These are phyloP conservation scores for Sclerotinia glacialis DNA, from an alignment of 2,329 filamentous ascomycete species.

Conservation along the genomic window DNA sequence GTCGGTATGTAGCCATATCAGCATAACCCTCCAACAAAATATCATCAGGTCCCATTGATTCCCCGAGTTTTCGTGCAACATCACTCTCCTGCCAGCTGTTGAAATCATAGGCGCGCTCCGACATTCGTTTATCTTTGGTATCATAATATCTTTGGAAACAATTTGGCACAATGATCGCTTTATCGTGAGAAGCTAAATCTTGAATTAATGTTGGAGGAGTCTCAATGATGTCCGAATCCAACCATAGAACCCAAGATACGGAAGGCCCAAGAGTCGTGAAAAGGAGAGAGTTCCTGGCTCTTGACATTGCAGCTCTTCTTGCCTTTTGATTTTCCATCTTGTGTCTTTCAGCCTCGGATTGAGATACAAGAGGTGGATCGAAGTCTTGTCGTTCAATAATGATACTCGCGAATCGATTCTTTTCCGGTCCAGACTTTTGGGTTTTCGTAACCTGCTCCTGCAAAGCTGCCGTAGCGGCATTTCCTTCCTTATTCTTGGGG, in stretches of 20 bases:
- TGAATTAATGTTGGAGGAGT: slow-evolving; percentile 82
- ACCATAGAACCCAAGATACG: slow-evolving; percentile 95
- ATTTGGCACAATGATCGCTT: slow-evolving; percentile 90
- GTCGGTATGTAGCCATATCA: slow-evolving; percentile 88
- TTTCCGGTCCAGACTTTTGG: slow-evolving; percentile 71
- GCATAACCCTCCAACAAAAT: slow-evolving; percentile 90
- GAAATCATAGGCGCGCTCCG: slow-evolving; percentile 87
- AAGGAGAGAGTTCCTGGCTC: slow-evolving; percentile 87
- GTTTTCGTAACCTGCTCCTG: slow-evolving; percentile 84
- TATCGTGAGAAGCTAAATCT: slow-evolving; percentile 82
- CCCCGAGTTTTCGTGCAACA: slow-evolving; percentile 70
- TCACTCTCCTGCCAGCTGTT: slow-evolving; percentile 96
- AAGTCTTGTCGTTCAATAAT: slow-evolving; percentile 96
- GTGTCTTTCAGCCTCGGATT: slow-evolving; percentile 85
- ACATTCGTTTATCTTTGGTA: slow-evolving; percentile 62
- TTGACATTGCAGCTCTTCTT: slow-evolving; percentile 84
- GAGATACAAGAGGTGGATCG: slow-evolving; percentile 74
- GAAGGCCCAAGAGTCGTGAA: slow-evolving; percentile 91
- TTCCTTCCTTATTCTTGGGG: slow-evolving; percentile 89
- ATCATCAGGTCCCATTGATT: slow-evolving; percentile 83
- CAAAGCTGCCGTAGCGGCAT: slow-evolving; percentile 76
- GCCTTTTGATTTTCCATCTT: slow-evolving; percentile 87
- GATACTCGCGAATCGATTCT: slow-evolving; percentile 84
- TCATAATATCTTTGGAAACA: slow-evolving; percentile 88
- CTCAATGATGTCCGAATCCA: slow-evolving; percentile 90